Conservation (phyloP, 257 asterid genomes). For the Ophiorrhiza pumila region DNA sequence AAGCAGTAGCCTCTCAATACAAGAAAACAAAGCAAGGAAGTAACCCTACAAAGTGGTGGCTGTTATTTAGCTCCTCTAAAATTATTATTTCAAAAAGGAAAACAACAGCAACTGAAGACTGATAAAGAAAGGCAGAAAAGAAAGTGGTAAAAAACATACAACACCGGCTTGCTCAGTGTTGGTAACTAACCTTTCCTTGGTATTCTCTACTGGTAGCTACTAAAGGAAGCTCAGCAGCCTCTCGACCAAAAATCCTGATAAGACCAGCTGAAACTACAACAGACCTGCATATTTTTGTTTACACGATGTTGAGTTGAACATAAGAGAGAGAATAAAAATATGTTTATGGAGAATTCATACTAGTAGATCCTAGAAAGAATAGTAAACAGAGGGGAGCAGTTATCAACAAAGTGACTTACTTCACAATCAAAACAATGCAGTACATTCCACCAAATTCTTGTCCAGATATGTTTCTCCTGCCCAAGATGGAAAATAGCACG, state of each 20-base stretch:
- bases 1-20: conserved; percentile 68
- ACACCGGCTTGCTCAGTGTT: background rate
- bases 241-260: conserved; percentile 81
- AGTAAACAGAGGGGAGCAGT: background rate
- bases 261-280: conserved; percentile 95
- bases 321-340: background rate
- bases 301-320: background rate
- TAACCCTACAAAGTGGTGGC: conserved; percentile 55
- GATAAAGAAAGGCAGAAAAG: background rate
- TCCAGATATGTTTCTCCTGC: conserved; percentile 97
- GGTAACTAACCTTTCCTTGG: conserved; percentile 82
- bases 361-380: background rate
- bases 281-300: conserved; percentile 48
- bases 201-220: conserved; percentile 84
- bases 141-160: background rate
- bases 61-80: background rate
- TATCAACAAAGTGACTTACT: conserved; percentile 46
- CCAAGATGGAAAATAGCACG: conserved; percentile 9
- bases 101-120: conserved; percentile 2
- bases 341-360: background rate
- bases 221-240: conserved; percentile 95
- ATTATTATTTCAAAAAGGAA: background rate
- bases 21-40: conserved; percentile 81
- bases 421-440: conserved; percentile 74
- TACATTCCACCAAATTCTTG: conserved; percentile 99